Evolutionary conservation across 257 asterid genomes (phyloP).

Genomic region (Plectranthus barbatus): DNA sequence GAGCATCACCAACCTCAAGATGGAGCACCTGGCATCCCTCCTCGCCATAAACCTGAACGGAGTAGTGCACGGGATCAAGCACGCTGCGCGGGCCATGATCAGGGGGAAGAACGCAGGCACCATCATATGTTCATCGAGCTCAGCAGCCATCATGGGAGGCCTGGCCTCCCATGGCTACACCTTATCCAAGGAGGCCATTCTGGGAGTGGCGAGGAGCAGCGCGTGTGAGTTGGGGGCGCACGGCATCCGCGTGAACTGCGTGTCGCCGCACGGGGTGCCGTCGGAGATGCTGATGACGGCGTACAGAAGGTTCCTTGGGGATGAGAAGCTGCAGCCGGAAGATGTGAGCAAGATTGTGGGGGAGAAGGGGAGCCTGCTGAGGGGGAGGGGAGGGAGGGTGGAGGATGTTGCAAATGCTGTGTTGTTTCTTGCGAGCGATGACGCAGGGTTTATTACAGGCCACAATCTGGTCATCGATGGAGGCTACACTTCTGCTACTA

Average conservation of each 20-base stretch:
- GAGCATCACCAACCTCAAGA: constrained; percentile 56
- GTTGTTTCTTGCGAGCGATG: constrained; percentile 66
- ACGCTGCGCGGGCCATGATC: constrained; percentile 72
- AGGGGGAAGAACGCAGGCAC: constrained; percentile 31
- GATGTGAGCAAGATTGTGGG: constrained; percentile 59
- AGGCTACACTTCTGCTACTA: constrained; percentile 54
- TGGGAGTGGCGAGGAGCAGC: constrained; percentile 54
- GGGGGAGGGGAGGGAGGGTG: constrained; percentile 55
- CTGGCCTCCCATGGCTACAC: constrained; percentile 74
- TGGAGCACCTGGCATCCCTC: constrained; percentile 32
- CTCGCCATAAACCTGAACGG: constrained; percentile 58
- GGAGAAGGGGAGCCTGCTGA: constrained; percentile 55
- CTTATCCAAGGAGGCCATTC: constrained; percentile 60
- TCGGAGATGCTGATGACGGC: constrained; percentile 67
- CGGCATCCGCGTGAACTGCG: constrained; percentile 70
- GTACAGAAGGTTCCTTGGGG: constrained; percentile 37
- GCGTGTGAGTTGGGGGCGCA: constrained; percentile 74
- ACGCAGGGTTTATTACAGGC: constrained; percentile 65
- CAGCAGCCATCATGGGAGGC: constrained; percentile 79
- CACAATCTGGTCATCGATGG: constrained; percentile 86
- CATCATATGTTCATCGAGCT: constrained; percentile 76
- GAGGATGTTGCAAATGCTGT: constrained; percentile 68
- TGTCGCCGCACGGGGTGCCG: constrained; percentile 80
- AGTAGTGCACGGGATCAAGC: constrained; percentile 66
- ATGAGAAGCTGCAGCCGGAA: constrained; percentile 29